Base-by-base conservation (phyloP, 768 basidiomycete species). In the Suillus discolor region DNA sequence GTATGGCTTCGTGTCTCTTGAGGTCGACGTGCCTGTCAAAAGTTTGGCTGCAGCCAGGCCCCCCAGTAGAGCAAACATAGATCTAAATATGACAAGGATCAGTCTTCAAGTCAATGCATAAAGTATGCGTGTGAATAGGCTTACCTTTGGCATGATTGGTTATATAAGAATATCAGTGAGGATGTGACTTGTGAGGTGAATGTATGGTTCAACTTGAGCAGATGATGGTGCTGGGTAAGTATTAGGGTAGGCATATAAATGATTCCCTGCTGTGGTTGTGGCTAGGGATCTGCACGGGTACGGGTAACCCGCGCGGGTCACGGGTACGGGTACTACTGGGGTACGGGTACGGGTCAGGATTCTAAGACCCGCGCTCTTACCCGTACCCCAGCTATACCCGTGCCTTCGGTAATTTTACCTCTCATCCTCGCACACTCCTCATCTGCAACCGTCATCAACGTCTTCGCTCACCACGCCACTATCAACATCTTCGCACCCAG, bases 21-120 rank as follows among this genome's bases (percentile, higher is more conserved):
- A 36, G 11, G 11, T 36, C 36, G 9, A 11, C 2, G 3, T 59
- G 51, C 39, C 34, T 75, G 11, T 16, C 16, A 23, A 75, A 75
- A 53, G 51, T 53, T 47, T n/a, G 20, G 28, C 13, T 51, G 28
- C 74, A 76, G 38, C 47, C 1, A 4, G 42, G 36, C 11, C 36
- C 51, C 8, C 66, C 42, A 44, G 16, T 15, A 16, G 42, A 55
- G 41, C 75, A 76, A 1, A 62, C 0, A 53, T 45, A 62, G n/a
- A 20, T 47, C 74, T 75, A 25, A 11, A 34, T 23, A 55, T 55
- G 20, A 8, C 18, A 20, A 15, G n/a, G 3, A 7, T 55, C 34
- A 23, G n/a, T n/a, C 36, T n/a, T 44, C 18, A 18, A 44, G 18
- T 44, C 0, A 57, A 20, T 20, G 12, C 54, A 36, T 34, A 12